Evolutionary conservation across 192 early-diverging fungal species (phyloP).

Genomic region (Pilaira anomala): DNA sequence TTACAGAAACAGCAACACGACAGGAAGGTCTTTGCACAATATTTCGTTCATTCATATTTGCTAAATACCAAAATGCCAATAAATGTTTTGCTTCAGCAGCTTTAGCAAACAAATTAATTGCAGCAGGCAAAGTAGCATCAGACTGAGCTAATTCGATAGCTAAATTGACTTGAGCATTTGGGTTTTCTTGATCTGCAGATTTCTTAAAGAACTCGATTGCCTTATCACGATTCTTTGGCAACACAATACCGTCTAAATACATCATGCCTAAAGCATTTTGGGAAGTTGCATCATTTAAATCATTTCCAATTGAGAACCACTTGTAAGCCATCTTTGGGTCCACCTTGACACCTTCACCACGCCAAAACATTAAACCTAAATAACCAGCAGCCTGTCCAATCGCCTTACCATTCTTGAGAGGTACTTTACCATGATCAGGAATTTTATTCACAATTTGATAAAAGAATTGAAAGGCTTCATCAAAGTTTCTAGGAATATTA

Average conservation of each 20-base stretch:
- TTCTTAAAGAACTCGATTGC: slow-evolving; percentile 64
- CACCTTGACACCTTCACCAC: slow-evolving; percentile 78
- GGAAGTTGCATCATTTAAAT: slow-evolving; percentile 58
- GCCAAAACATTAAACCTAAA: slow-evolving; percentile 84
- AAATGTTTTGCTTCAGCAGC: slow-evolving; percentile 68
- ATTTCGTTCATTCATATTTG: slow-evolving; percentile 63
- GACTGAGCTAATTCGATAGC: slow-evolving; percentile 48
- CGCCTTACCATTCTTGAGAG: slow-evolving; percentile 13
- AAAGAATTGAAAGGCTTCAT: slow-evolving; percentile 62
- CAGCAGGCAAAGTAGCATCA: slow-evolving; percentile 31
- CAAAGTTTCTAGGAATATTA: slow-evolving; percentile 54
- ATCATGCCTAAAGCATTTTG: slow-evolving; percentile 83
- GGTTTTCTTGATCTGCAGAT: slow-evolving; percentile 66
- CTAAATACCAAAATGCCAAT: slow-evolving; percentile 79
- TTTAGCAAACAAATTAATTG: slow-evolving; percentile 49
- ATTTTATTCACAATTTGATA: slow-evolving; percentile 41
- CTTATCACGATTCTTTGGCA: slow-evolving; percentile 46
- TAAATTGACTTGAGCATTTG: slow-evolving; percentile 79
- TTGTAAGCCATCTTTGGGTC: slow-evolving; percentile 59
- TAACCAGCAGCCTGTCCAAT: slow-evolving; percentile 76
- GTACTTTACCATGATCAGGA: slow-evolving; percentile 7
- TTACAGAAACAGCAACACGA: slow-evolving; percentile 61
- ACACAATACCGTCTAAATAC: slow-evolving; percentile 63
- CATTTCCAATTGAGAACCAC: slow-evolving; percentile 77
- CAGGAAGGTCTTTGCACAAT: slow-evolving; percentile 53